These are phyloP conservation scores for Rubia occidens DNA, from an alignment of 305 asterid species.

Conservation along the genomic window DNA sequence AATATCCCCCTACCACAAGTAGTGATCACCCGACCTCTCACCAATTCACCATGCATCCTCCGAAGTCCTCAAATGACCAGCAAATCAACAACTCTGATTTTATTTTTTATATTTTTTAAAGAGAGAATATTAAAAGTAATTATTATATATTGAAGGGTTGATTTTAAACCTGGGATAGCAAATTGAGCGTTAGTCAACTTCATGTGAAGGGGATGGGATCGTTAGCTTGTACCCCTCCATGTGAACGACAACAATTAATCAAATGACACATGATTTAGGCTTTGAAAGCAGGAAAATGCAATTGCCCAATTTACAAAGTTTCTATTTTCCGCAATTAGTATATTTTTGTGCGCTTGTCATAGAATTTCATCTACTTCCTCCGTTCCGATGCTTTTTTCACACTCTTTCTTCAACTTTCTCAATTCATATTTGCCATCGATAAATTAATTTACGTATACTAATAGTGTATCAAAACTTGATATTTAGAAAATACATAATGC, in stretches of 20 bases:
- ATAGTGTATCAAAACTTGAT: too few species aligned
- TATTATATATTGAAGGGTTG: background rate
- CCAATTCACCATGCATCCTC: background rate
- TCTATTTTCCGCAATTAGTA: too few species aligned
- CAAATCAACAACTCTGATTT: background rate
- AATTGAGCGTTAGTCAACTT: background rate
- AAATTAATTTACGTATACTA: too few species aligned
- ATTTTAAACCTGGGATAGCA: background rate
- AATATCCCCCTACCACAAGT: background rate
- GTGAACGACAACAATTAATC: background rate
- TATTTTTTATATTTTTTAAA: too few species aligned
- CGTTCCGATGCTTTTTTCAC: too few species aligned
- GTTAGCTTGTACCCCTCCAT: background rate
- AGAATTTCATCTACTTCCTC: background rate
- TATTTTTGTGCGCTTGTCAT: background rate
- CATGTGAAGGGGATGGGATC: background rate
- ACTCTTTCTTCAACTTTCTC: too few species aligned
- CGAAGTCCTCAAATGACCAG: conserved; percentile 1
- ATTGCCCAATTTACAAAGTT: background rate
- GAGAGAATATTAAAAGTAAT: too few species aligned
- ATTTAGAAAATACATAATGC: rapidly evolving
- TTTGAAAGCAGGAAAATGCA: background rate
- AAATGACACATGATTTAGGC: background rate
- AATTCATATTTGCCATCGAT: too few species aligned
- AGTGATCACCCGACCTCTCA: background rate